A percentile compares a stretch with the other conserved stretches of the same genome.
Evolutionary conservation across 495 filamentous ascomycete genomes (phyloP).

Genomic region (Parathielavia appendiculata): DNA sequence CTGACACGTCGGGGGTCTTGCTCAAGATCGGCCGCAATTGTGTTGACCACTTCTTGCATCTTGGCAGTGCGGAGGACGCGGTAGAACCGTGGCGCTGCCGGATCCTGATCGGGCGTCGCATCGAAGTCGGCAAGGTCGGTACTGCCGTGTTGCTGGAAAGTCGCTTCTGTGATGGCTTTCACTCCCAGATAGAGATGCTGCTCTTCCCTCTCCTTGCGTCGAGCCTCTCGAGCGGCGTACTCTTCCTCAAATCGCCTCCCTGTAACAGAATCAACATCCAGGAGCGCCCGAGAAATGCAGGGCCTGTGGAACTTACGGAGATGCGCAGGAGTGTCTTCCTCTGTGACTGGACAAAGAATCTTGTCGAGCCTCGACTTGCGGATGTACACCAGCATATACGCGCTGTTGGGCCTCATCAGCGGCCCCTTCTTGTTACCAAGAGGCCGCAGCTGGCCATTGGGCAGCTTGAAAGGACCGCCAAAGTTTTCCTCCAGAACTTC

Average conservation of each 20-base stretch:
- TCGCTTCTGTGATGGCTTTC: conserved; percentile 69
- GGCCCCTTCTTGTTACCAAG: conserved; percentile 42
- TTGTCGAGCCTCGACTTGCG: conserved; percentile 76
- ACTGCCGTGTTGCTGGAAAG: conserved; percentile 73
- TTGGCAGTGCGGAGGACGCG: conserved; percentile 66
- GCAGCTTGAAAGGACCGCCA: conserved; percentile 75
- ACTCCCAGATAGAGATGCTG: conserved; percentile 85
- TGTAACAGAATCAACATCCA: conserved; percentile 36
- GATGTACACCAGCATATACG: conserved; percentile 99
- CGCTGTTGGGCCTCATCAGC: conserved; percentile 57
- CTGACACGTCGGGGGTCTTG: conserved; percentile 62
- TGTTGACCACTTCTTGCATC: conserved; percentile 63
- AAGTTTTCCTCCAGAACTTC: conserved; percentile 97
- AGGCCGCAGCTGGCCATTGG: conserved; percentile 37
- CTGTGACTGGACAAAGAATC: conserved; percentile 67
- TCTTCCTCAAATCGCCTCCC: conserved; percentile 75
- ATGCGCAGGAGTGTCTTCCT: conserved; percentile 75
- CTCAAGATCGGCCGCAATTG: conserved; percentile 62
- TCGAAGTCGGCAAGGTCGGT: conserved; percentile 81
- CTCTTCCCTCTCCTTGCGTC: conserved; percentile 83
- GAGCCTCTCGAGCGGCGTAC: conserved; percentile 62
- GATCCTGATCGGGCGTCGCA: conserved; percentile 44
- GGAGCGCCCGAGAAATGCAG: background rate
- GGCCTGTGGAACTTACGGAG: conserved; percentile 53
- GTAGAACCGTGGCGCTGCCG: conserved; percentile 60